These are phyloP conservation scores for Epichloe brachyelytri DNA, from an alignment of 2,329 filamentous ascomycete genomes.

Conservation along the genomic window DNA sequence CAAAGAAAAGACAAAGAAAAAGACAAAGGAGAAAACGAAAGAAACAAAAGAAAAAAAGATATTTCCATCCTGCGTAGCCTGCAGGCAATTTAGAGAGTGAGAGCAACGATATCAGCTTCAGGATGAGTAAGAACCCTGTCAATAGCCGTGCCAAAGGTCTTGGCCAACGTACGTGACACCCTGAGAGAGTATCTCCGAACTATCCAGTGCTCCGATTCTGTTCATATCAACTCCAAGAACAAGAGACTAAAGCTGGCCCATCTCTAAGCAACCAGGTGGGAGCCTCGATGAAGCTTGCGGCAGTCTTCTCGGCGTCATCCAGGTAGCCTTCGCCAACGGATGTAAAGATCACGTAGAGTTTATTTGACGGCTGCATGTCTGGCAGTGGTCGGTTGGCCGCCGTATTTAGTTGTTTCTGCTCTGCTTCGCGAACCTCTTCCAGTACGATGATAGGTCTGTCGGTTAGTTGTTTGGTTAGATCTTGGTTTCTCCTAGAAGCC, in stretches of 20 bases:
- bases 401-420: not conserved
- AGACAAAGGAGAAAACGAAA: too few relatives aligned
- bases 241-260: conserved; percentile 6
- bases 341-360: conserved; percentile 8
- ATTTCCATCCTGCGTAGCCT: too few relatives aligned
- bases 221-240: conserved; percentile 4
- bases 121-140: too few relatives aligned
- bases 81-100: too few relatives aligned
- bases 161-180: too few relatives aligned
- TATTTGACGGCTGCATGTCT: not conserved
- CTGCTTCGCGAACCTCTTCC: not conserved
- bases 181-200: too few relatives aligned
- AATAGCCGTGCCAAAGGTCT: too few relatives aligned
- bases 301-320: conserved; percentile 31
- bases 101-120: too few relatives aligned
- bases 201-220: conserved; percentile 7
- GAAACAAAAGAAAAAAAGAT: too few relatives aligned
- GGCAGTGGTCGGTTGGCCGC: not conserved
- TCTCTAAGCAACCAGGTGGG: conserved; percentile 16
- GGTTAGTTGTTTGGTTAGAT: not conserved
- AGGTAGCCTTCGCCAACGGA: conserved; percentile 35
- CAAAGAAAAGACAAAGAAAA: too few relatives aligned
- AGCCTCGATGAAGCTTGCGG: conserved; percentile 28
- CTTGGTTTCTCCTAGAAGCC: not conserved
- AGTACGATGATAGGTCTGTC: not conserved